Conservation (phyloP, 2,329 filamentous ascomycete genomes). For the Fusarium udum region DNA sequence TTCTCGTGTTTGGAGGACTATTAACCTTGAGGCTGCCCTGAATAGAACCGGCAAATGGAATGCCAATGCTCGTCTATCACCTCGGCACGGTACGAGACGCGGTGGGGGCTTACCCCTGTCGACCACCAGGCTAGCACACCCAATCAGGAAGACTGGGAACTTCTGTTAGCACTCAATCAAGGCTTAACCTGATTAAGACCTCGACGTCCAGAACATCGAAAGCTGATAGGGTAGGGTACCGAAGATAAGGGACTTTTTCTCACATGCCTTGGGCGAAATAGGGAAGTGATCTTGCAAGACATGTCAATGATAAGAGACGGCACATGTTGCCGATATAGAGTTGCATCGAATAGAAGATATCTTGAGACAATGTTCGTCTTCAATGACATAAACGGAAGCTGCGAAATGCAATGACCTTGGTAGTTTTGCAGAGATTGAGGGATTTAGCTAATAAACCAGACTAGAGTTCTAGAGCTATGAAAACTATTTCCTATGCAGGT, state of each 20-base stretch:
- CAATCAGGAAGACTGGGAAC: not conserved
- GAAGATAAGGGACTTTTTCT: not conserved
- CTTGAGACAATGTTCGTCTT: not conserved
- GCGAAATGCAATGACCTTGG: not conserved
- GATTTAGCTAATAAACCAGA: not conserved
- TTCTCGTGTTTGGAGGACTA: not conserved
- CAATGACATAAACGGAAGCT: not conserved
- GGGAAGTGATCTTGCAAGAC: not conserved
- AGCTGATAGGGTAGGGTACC: not conserved
- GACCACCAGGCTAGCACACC: not conserved
- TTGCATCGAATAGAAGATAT: not conserved
- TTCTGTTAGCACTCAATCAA: not conserved
- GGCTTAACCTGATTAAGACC: not conserved
- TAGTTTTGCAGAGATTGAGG: not conserved
- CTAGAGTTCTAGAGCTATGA: no score
- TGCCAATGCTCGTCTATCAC: not conserved
- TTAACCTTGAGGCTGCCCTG: not conserved
- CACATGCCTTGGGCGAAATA: not conserved
- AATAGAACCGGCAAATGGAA: not conserved
- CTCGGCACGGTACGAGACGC: not conserved
- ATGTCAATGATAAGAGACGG: not conserved
- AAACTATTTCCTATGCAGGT: no score
- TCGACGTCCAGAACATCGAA: fast-evolving
- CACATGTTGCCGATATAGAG: not conserved
- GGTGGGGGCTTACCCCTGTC: not conserved